Evolutionary conservation across 371 early-diverging fungal genomes (phyloP).

Genomic region (Rhizopus sp.): DNA sequence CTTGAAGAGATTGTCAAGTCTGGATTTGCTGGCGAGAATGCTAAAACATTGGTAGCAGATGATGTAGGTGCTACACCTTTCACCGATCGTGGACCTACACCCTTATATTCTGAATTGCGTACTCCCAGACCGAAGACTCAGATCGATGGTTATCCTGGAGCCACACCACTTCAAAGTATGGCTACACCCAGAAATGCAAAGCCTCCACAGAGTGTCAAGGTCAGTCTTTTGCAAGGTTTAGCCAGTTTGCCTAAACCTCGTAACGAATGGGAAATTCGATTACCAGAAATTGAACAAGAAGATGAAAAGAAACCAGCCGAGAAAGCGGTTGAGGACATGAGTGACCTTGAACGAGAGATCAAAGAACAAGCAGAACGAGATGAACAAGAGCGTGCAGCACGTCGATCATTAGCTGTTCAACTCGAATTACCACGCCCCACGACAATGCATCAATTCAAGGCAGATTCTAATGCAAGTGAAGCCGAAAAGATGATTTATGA

Average conservation of each 20-base stretch:
- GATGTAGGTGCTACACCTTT: slow-evolving; percentile 61
- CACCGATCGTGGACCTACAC: slow-evolving; percentile 2
- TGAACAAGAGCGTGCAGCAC: slow-evolving; percentile 53
- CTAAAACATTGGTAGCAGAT: slow-evolving; percentile 69
- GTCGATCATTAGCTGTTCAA: slow-evolving; percentile 78
- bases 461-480: slow-evolving; percentile 10
- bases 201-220: slow-evolving; percentile 50
- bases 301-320: slow-evolving; percentile 30
- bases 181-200: slow-evolving; percentile 47
- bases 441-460: slow-evolving; percentile 19
- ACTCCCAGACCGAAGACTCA: neutral
- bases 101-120: slow-evolving; percentile 6
- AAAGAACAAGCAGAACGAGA: slow-evolving; percentile 41
- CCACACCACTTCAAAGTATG: slow-evolving; percentile 64
- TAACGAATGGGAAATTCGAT: slow-evolving; percentile 91
- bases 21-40: slow-evolving; percentile 81
- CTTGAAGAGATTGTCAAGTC: slow-evolving; percentile 91
- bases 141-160: slow-evolving; percentile 32
- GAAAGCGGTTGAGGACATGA: slow-evolving; percentile 59
- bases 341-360: slow-evolving; percentile 64
- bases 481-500: slow-evolving; percentile 53
- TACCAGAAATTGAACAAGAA: slow-evolving; percentile 70
- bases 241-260: slow-evolving; percentile 84
- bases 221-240: slow-evolving; percentile 56
- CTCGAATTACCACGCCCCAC: slow-evolving; percentile 80